Evolutionary conservation across 2,329 filamentous ascomycete genomes (phyloP), one percentile per base, ranked within the genome.

Genomic region (Apiospora malaysiana): DNA sequence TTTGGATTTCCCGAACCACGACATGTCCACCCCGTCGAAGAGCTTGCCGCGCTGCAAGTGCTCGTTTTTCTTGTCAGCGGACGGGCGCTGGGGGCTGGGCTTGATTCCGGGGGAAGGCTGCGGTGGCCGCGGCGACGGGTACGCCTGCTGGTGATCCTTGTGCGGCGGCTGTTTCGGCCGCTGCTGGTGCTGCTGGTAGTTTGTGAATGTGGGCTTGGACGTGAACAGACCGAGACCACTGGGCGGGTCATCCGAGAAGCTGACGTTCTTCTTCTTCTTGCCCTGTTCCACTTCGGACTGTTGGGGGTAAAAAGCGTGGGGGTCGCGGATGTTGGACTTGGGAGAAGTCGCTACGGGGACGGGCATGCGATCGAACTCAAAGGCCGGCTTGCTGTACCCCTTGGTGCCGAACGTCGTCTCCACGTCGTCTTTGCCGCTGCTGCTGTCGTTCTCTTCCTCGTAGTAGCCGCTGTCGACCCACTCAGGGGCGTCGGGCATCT

Each of bases 351-450:
- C 7, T 16, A 21, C 1, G 7, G 18, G 2, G 8, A 18, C 51
- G 27, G 56, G 56, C 56, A 63, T 63, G 18, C 56, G 56, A 32
- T 37, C 9, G 32, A 63, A 63, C 56, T 63, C 56, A 32, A 32
- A 63, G 18, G 56, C 32, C 27, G 56, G 56, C 56, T 63, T 63
- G 9, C n/a, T 37, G 21, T n/a, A 63, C 27, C 56, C 56, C 21
- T n/a, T 63, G 32, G 56, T 63, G 18, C 56, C 56, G 8, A 63
- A 63, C 18, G 56, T 63, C 56, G 37, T 18, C 14, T 18, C 51
- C 56, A 6, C 32, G 32, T 4, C 32, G 4, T 25, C 46, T 23
- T 47, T n/a, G 46, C 18, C 8, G 18, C 21, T n/a, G 45, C 7
- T 9, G 45, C 21, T 5, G 45, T 9, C 45, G 45, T 47, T 1